Evolutionary conservation across 257 asterid species (phyloP).

Genomic region (Lithospermum erythrorhizon): DNA sequence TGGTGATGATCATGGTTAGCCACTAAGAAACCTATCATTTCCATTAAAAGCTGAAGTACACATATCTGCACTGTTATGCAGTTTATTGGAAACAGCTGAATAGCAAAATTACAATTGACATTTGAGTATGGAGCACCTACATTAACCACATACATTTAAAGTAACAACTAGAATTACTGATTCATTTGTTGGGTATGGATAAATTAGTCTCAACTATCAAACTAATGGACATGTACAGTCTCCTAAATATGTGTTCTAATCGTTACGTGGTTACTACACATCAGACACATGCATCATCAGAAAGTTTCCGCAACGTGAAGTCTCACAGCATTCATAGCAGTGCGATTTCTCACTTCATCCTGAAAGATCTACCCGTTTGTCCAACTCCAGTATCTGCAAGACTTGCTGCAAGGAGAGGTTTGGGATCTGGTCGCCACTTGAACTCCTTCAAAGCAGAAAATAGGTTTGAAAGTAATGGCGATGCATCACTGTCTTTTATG

Average conservation of each 20-base stretch:
- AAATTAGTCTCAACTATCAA: neutral
- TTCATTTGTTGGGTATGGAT: neutral
- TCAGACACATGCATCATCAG: neutral
- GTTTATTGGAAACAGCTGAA: constrained; percentile 1
- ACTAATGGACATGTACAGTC: neutral
- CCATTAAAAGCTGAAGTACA: too few species aligned
- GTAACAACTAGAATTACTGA: neutral
- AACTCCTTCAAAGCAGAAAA: constrained; percentile 76
- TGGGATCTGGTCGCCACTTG: constrained; percentile 89
- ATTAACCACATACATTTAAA: neutral
- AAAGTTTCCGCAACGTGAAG: neutral
- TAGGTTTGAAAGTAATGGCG: constrained; percentile 61
- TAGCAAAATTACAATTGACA: neutral
- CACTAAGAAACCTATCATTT: too few species aligned
- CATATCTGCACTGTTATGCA: neutral
- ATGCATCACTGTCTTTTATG: constrained; percentile 69
- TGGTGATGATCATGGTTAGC: too few species aligned
- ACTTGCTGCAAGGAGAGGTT: constrained; percentile 48
- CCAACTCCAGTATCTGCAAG: constrained; percentile 79
- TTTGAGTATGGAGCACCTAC: neutral
- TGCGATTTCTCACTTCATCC: constrained; percentile 32
- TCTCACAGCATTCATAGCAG: neutral
- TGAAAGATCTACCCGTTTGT: constrained; percentile 60
- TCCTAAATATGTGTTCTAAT: neutral
- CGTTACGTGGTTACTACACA: neutral